A percentile compares a stretch with the other conserved stretches of the same genome.
phyloP scores from a whole-genome alignment of 2,329 filamentous ascomycete species.

The Berkeleyomyces basicola region DNA sequence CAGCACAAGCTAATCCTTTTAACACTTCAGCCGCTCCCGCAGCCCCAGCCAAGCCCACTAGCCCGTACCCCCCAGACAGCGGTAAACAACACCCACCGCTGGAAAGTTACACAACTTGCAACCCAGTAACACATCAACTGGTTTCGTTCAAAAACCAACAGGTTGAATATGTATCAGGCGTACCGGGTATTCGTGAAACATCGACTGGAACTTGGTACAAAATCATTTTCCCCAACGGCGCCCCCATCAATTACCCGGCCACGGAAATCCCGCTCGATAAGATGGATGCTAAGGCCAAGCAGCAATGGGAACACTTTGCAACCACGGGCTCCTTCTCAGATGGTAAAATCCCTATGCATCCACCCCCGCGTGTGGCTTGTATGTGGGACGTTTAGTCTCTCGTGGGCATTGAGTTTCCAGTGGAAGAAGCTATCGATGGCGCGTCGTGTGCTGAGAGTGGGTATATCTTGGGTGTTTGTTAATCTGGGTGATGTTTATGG shows the following conservation, averaged over 20 bases:
- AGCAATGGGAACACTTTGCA: constrained; percentile 47
- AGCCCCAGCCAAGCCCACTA: constrained; percentile 14
- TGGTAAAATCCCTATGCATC: constrained; percentile 57
- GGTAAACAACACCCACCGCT: constrained; percentile 28
- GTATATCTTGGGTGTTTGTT: not conserved
- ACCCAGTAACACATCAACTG: constrained; percentile 28
- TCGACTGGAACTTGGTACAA: constrained; percentile 39
- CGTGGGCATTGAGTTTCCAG: not conserved
- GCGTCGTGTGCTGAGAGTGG: not conserved
- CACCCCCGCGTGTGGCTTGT: constrained; percentile 63
- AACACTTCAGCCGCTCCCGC: constrained; percentile 6
- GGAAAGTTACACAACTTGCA: constrained; percentile 27
- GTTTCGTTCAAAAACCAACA: constrained; percentile 45
- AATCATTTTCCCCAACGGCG: constrained; percentile 59
- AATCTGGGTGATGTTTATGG: constrained; percentile 1
- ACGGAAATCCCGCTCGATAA: constrained; percentile 40
- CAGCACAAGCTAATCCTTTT: constrained; percentile 4
- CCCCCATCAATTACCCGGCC: constrained; percentile 44
- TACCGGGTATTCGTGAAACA: constrained; percentile 30
- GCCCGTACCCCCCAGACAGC: constrained; percentile 30
- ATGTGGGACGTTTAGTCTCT: constrained; percentile 47
- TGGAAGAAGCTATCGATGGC: not conserved
- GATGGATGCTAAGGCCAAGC: constrained; percentile 44
- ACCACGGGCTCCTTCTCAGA: constrained; percentile 51
- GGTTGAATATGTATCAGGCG: constrained; percentile 39